Conservation (phyloP, 164 flowering plant species). For the Vitis rupestris region DNA sequence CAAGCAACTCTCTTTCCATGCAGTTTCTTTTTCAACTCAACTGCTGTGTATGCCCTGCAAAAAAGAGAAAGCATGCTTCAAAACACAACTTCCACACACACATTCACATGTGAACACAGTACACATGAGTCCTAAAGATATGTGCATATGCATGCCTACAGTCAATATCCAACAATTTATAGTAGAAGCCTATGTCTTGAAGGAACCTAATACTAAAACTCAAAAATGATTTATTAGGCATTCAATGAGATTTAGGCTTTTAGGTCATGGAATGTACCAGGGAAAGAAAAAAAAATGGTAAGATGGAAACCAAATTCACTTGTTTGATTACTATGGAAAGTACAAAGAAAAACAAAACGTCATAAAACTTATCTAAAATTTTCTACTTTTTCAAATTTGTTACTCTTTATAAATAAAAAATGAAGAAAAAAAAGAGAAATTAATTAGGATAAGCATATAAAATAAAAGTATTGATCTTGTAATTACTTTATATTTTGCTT, state of each 20-base stretch:
- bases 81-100: neutral
- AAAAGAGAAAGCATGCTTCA: conserved; percentile 1
- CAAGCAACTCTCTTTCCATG: conserved; percentile 48
- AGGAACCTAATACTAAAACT: neutral
- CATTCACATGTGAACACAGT: neutral
- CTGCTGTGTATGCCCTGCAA: conserved; percentile 68
- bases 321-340: too few species aligned
- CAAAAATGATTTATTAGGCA: neutral
- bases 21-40: conserved; percentile 77
- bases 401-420: too few species aligned
- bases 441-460: too few species aligned
- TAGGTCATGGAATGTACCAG: neutral
- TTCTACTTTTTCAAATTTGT: too few species aligned
- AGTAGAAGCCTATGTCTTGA: neutral
- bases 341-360: too few species aligned
- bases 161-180: neutral
- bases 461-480: too few species aligned
- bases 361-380: too few species aligned
- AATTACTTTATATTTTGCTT: too few species aligned
- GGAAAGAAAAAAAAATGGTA: neutral
- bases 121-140: neutral
- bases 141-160: neutral
- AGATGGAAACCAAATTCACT: too few species aligned
- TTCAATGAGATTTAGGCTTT: too few species aligned
- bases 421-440: too few species aligned